phyloP scores from a whole-genome alignment of 2,329 filamentous ascomycete species.

The Alternaria sp. region DNA sequence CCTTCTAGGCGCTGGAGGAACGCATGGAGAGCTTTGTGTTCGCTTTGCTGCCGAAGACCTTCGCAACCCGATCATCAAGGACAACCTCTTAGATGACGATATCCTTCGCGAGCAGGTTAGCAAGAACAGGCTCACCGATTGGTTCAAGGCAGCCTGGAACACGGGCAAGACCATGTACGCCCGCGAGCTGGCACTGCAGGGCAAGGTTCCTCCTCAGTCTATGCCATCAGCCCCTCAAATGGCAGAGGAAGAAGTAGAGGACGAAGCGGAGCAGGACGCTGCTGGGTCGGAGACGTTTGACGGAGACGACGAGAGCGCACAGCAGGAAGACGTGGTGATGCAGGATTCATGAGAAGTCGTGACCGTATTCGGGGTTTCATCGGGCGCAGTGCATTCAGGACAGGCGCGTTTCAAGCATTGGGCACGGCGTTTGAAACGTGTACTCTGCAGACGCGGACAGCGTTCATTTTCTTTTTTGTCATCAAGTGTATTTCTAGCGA shows the following conservation, averaged over 20 bases:
- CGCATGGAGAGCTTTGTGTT: slow-evolving; percentile 64
- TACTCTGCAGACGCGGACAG: slow-evolving; percentile 3
- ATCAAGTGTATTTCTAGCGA: slow-evolving; percentile 3
- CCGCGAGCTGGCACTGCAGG: slow-evolving; percentile 24
- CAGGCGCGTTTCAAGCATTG: slow-evolving; percentile 23
- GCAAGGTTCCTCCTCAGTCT: background rate
- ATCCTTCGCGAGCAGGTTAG: slow-evolving; percentile 69
- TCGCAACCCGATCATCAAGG: slow-evolving; percentile 70
- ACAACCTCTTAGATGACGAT: slow-evolving; percentile 75
- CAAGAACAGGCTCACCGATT: slow-evolving; percentile 72
- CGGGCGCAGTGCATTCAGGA: slow-evolving; percentile 23
- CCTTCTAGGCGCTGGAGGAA: slow-evolving; percentile 55
- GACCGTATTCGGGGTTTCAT: slow-evolving; percentile 18
- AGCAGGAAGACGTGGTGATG: slow-evolving; percentile 41
- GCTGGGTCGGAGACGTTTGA: slow-evolving; percentile 26
- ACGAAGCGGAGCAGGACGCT: slow-evolving; percentile 2
- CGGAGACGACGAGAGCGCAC: slow-evolving; percentile 30
- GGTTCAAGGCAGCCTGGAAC: slow-evolving; percentile 60
- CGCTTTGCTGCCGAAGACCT: slow-evolving; percentile 62
- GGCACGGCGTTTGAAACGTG: slow-evolving; percentile 35
- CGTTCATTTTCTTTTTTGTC: slow-evolving; percentile 2
- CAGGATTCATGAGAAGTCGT: slow-evolving; percentile 28
- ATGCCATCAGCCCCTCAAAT: background rate
- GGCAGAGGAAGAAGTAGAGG: slow-evolving; percentile 1
- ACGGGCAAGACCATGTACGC: slow-evolving; percentile 46